Conservation (phyloP, 2,329 filamentous ascomycete species). For the Fusarium pseudograminearum region DNA sequence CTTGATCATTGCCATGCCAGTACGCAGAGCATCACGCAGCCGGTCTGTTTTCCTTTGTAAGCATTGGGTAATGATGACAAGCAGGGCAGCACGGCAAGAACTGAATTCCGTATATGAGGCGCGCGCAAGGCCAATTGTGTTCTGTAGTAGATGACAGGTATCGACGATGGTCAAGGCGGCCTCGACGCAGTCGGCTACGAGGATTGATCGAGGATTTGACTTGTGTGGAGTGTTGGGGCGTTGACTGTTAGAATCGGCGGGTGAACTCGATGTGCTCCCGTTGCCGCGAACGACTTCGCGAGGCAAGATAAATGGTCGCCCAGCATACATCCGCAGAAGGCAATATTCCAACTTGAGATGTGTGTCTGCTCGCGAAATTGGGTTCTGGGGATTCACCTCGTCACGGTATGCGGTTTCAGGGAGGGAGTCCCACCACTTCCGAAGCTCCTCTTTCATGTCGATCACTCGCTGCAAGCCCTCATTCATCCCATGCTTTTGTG, state of each 20-base stretch:
- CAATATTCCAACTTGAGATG: constrained; percentile 66
- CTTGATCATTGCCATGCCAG: constrained; percentile 63
- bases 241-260: constrained; percentile 48
- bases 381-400: constrained; percentile 56
- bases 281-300: constrained; percentile 44
- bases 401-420: constrained; percentile 51
- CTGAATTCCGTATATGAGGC: constrained; percentile 69
- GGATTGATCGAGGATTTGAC: constrained; percentile 50
- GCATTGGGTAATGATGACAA: constrained; percentile 60
- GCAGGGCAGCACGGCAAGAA: constrained; percentile 65
- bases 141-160: constrained; percentile 62
- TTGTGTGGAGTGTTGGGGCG: constrained; percentile 47
- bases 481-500: constrained; percentile 50
- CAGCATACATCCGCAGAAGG: constrained; percentile 65
- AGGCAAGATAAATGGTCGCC: constrained; percentile 64
- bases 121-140: constrained; percentile 64
- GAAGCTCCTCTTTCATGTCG: constrained; percentile 54
- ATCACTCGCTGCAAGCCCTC: constrained; percentile 52
- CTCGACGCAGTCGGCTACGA: constrained; percentile 66
- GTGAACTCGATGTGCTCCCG: constrained; percentile 49
- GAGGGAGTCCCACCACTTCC: constrained; percentile 55
- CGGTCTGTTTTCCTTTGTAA: constrained; percentile 54
- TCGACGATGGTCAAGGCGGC: constrained; percentile 64
- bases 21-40: constrained; percentile 60
- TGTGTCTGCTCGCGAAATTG: constrained; percentile 61